Evolutionary conservation across 257 asterid genomes (phyloP).

Genomic region (Solanum raphanifolium): DNA sequence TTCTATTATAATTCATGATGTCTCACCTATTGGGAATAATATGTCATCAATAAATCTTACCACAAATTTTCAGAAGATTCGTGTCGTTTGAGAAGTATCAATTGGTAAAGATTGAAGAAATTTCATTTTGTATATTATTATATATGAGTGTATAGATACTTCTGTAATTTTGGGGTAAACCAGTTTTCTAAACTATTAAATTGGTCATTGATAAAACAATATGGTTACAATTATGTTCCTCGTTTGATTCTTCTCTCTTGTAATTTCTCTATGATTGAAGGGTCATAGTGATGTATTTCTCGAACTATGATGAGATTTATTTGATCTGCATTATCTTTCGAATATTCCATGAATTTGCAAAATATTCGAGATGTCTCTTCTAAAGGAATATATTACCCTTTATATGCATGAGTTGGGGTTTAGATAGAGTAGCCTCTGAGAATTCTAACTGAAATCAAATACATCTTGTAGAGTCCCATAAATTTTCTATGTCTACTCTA

Average conservation of each 20-base stretch:
- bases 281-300: background rate
- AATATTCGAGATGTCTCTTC: background rate
- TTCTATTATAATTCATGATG: background rate
- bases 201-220: background rate
- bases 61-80: too few relatives aligned
- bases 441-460: background rate
- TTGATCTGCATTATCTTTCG: background rate
- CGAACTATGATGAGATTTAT: background rate
- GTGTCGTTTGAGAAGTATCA: background rate
- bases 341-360: background rate
- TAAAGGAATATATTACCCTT: too few relatives aligned
- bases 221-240: accelerated
- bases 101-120: background rate
- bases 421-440: too few relatives aligned
- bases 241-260: background rate
- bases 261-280: background rate
- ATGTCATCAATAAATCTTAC: background rate
- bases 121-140: background rate
- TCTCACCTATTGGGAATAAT: too few relatives aligned
- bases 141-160: too few relatives aligned
- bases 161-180: background rate
- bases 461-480: too few relatives aligned
- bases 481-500: too few relatives aligned
- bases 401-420: too few relatives aligned
- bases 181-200: too few relatives aligned